phyloP scores from a whole-genome alignment of 2,329 filamentous ascomycete genomes.

The Aspergillus fischeri region DNA sequence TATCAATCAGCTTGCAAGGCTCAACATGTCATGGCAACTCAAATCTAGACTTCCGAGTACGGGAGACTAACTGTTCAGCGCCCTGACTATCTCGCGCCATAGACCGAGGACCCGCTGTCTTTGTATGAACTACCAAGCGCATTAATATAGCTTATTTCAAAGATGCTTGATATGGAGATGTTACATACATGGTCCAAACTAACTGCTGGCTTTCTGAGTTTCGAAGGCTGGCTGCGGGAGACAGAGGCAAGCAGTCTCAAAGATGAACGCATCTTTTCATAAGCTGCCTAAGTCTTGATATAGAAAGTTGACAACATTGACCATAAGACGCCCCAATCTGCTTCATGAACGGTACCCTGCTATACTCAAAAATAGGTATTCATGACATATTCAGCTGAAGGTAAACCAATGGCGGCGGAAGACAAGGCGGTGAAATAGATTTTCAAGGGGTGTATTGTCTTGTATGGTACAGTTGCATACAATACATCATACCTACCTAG shows the following conservation, averaged over 20 bases:
- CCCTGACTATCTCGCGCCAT: conserved; percentile 41
- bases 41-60: neutral
- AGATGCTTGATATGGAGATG: neutral
- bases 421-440: conserved; percentile 3
- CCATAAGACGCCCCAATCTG: neutral
- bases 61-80: conserved; percentile 33
- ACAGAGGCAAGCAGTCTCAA: conserved; percentile 25
- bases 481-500: neutral
- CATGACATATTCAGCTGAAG: neutral
- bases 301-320: neutral
- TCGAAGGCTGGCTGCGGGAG: conserved; percentile 27
- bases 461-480: neutral
- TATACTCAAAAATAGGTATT: neutral
- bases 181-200: conserved; percentile 37
- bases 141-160: conserved; percentile 4
- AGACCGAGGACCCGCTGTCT: conserved; percentile 40
- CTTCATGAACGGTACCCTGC: conserved; percentile 1
- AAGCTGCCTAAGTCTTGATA: neutral
- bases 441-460: neutral
- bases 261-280: conserved; percentile 28
- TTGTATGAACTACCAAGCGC: conserved; percentile 36
- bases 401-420: neutral
- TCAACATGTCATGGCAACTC: neutral
- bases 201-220: conserved; percentile 33
- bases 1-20: neutral